Base-by-base conservation (phyloP, 805 yeast genomes). In the Teunomyces barrocoloradensis region DNA sequence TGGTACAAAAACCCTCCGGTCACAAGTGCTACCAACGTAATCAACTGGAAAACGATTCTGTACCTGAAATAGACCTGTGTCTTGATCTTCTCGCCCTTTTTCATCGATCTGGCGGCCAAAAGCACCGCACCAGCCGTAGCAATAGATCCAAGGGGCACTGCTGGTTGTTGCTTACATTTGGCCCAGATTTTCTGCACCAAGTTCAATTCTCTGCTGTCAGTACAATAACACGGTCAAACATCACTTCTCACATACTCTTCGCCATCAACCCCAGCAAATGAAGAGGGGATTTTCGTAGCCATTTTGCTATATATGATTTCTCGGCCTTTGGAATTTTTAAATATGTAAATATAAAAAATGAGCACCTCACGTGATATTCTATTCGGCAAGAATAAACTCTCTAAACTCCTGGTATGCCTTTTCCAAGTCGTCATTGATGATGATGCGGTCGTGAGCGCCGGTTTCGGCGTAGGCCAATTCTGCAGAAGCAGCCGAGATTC, bases 351-450 rank as follows among this genome's bases (percentile, higher is more conserved):
- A 18, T 3, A 18, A 18, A 18, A 18, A 18, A 18, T 2, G 4
- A 2, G 20, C 20, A 18, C 20, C 3, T 18, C 20, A 18, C 20
- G 20, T 18, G 20, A 18, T 18, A 1, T 18, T 18, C 33, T 53
- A 42, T 49, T 67, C 65, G 25, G 69, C 74, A 54, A 87, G 75
- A 52, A 91, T 84, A 64, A 89, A 94, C 36, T 75, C 80, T 70
- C 82, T 88, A 63, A 94, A 80, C 68, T 91, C 88, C 32, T 59
- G 58, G 72, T 94, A 94, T 17, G 98, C 97, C 64, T 75, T 84
- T 27, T 94, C 96, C 56, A 94, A 78, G 60, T 92, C 89, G 60
- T 91, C 97, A 64, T 94, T 94, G 57, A 94, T 91, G 56, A 94
- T 82, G 49, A 86, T 78, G 64, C 77, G 75, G 71, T 94, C 99